Base-by-base conservation (phyloP, 2,329 filamentous ascomycete species). In the Arthrinium puccinioides region DNA sequence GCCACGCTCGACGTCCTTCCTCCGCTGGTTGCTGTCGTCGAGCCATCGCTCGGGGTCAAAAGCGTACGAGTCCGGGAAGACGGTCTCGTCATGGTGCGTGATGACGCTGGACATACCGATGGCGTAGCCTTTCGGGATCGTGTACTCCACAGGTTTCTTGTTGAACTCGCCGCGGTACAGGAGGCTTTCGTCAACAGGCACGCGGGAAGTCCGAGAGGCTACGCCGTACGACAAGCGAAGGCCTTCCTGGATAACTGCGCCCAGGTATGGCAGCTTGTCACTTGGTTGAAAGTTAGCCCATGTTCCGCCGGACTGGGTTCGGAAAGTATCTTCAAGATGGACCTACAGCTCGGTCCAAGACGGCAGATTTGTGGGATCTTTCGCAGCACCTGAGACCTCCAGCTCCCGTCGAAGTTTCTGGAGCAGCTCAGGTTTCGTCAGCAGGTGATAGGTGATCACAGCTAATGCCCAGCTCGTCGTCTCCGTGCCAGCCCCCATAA, bases 41-140 rank as follows among this genome's bases (percentile, higher is more conserved):
- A 68, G 42, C 56, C 60, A 70, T 4, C 66, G 56, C 27, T 67
- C 61, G 0, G 66, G 66, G 4, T 44, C 32, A 38, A 64, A 70
- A 1, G 46, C 39, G 26, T 64, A 48, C 0, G 64, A 57, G 4
- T 66, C 49, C 0, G 63, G 50, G 39, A 58, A 64, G 14, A 62
- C 42, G 9, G 41, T 47, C 39, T 63, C 54, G 43, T 68, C 54
- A 24, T 63, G 56, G 38, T 70, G 64, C 9, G 56, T 52, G 8
- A 64, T 53, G 4, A 53, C 50, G 2, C 56, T 49, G 0, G 61
- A 63, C 51, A 66, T 62, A 21, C 60, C 53, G 1, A 69, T 55
- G 4, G 57, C 57, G 2, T 57, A 64, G 7, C 61, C 56, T 1
- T 48, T 50, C 1, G 61, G 61, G 7, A 66, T 50, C 23, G 15